Evolutionary conservation across 495 filamentous ascomycete species (phyloP), one percentile per base, ranked within the genome.

Genomic region (Aspergillus leporis): DNA sequence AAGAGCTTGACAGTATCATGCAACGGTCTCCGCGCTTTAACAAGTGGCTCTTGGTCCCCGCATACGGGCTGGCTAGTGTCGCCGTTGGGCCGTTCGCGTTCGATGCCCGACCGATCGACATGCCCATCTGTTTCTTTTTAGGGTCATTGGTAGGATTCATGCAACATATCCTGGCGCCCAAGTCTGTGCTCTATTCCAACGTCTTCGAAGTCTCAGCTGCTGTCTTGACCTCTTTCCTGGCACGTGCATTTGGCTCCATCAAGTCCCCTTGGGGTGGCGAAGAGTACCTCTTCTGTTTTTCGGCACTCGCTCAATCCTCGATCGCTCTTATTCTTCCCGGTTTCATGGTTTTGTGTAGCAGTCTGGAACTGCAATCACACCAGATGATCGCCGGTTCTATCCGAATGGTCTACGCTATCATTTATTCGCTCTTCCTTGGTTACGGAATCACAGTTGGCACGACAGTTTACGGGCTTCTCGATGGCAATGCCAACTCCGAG

Each of bases 381-480:
- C 87, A 89, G 59, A 87, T 98, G 52, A 90, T 97, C 19, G 91
- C 93, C 23, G 93, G 93, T 3, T 92, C 90, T 10, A 90, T 97
- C 34, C 90, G 93, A 45, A 93, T 97, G 89, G 90, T 98, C 1
- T 96, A 97, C 66, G 90, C 92, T 9, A 88, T 97, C 60, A 93
- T 97, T 58, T 97, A 97, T 71, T 93, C 93, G 0, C 80, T 97
- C 1, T 96, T 97, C 74, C 86, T 98, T 6, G 93, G 92, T 25
- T 97, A 93, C 63, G 93, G 93, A 23, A 96, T 98, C 64, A 97
- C 93, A 0, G 90, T 98, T 38, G 93, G 93, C 32, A 92, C 91
- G 0, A 90, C 90, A 3, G 79, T 98, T 19, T 97, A 95, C 70
- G 93, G 93, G 7, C 79, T 92, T 25, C 83, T 96, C 63, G 90